Evolutionary conservation across 1,284 basidiomycete genomes (phyloP).

Genomic region (Schizopora paradoxa): DNA sequence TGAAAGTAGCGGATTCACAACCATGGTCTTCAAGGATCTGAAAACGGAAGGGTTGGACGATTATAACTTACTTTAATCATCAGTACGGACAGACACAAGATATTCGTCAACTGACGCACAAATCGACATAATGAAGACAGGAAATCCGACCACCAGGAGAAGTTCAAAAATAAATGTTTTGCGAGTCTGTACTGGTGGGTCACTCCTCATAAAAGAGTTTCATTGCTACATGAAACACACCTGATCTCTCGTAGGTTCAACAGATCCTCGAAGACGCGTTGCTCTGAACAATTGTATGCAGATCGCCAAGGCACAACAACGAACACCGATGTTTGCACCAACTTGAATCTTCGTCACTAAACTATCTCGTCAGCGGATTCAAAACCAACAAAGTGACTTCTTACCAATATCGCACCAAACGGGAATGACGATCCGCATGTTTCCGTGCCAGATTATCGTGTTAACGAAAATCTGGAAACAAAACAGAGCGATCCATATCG

Average conservation of each 20-base stretch:
- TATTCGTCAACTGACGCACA: no score
- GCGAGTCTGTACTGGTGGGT: not conserved
- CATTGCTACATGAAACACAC: no score
- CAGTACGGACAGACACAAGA: not conserved
- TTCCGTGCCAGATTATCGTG: not conserved
- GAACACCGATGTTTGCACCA: not conserved
- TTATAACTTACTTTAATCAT: not conserved
- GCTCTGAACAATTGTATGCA: not conserved
- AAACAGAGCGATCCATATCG: not conserved
- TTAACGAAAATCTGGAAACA: not conserved
- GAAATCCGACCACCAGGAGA: not conserved
- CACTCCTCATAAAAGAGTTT: no score
- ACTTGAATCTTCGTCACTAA: not conserved
- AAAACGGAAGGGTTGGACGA: not conserved
- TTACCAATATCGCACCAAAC: conserved; percentile 2
- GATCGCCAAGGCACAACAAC: not conserved
- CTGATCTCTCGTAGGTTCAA: no score
- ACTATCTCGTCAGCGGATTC: not conserved
- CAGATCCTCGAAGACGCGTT: not conserved
- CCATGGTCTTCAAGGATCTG: not conserved
- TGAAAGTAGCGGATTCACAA: not conserved
- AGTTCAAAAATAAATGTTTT: not conserved
- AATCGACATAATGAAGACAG: not conserved
- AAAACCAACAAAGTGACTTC: not conserved
- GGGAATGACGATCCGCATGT: not conserved